Base-by-base conservation (phyloP, 768 basidiomycete genomes). In the Porpolomopsis calyptriformis region DNA sequence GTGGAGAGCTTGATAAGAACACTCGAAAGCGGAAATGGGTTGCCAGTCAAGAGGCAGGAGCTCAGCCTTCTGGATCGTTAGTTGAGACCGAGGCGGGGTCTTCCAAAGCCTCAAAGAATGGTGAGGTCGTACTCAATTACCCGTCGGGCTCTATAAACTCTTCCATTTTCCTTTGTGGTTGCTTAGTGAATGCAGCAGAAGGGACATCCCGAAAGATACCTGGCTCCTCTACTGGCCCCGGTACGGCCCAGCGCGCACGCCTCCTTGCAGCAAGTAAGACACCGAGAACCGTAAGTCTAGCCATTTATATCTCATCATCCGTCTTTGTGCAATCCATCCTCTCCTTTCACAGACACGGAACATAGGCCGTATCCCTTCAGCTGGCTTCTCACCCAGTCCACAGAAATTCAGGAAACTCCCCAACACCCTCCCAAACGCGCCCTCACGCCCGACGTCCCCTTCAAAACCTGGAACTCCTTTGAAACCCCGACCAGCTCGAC, bases 21-120 rank as follows among this genome's bases (percentile, higher is more conserved):
- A 78, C 79, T 46, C 71, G 81, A 49, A 89, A 88, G 60, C 66
- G 86, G 52, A 87, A 87, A 60, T 85, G 82, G 82, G 73, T 78
- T 3, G 80, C 76, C 14, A 72, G 76, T 42, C 80, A 82, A 55
- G 75, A 78, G 40, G 67, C 62, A 8, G 73, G 71, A 22, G 60
- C 61, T 24, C 69, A 68, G 40, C 64, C 64, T 26, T 60, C 67
- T 43, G 68, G 60, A 23, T 56, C 56, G 22, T 29, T 43, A 7
- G 29, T 14, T 2, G 19, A 4, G 16, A 4, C 36, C n/a, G 40
- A 46, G 23, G 22, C 18, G 58, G 41, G 38, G 34, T 52, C 53
- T 31, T 50, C 71, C 35, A 73, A 77, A 53, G 71, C 73, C 0
- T 29, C 65, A 29, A 86, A 85, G 67, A 78, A 65, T 56, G 80